These are phyloP conservation scores for Ottelia alismoides DNA, from an alignment of 106 monocot genomes.

Conservation along the genomic window DNA sequence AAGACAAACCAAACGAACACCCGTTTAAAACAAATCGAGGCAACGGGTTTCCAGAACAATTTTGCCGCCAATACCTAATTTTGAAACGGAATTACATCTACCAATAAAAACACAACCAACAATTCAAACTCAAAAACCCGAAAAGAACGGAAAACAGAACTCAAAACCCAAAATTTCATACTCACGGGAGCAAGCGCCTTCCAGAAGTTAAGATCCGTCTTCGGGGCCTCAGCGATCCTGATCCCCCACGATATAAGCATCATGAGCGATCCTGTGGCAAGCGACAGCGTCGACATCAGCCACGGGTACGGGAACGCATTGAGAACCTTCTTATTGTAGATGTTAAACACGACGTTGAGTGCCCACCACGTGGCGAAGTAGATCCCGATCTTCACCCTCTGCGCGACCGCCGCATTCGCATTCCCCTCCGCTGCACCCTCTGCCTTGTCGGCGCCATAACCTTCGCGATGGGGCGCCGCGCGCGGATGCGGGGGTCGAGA, in stretches of 20 bases:
- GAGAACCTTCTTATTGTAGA: slow-evolving; percentile 91
- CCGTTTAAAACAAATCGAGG: slow-evolving; percentile 8
- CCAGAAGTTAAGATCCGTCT: slow-evolving; percentile 66
- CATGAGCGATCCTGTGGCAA: slow-evolving; percentile 64
- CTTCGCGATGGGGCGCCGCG: background rate
- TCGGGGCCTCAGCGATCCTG: slow-evolving; percentile 48
- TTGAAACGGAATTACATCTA: background rate
- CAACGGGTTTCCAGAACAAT: slow-evolving; percentile 7
- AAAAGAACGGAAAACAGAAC: background rate
- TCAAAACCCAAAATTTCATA: too few species aligned
- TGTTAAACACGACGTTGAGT: slow-evolving; percentile 86
- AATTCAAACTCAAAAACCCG: background rate
- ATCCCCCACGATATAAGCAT: too few species aligned
- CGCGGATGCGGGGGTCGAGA: background rate
- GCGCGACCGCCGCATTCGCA: slow-evolving; percentile 26
- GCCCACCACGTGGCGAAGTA: slow-evolving; percentile 96
- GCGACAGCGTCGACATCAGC: slow-evolving; percentile 72
- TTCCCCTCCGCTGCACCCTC: slow-evolving; percentile 9
- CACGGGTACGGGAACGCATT: slow-evolving; percentile 85
- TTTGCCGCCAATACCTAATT: slow-evolving; percentile 8
- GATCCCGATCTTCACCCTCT: too few species aligned
- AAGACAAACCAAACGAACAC: slow-evolving; percentile 26
- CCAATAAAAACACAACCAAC: background rate
- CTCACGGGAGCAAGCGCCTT: slow-evolving; percentile 65
- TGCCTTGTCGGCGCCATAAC: background rate